Base-by-base conservation (phyloP, 495 filamentous ascomycete genomes). In the Tetracladium setigerum region DNA sequence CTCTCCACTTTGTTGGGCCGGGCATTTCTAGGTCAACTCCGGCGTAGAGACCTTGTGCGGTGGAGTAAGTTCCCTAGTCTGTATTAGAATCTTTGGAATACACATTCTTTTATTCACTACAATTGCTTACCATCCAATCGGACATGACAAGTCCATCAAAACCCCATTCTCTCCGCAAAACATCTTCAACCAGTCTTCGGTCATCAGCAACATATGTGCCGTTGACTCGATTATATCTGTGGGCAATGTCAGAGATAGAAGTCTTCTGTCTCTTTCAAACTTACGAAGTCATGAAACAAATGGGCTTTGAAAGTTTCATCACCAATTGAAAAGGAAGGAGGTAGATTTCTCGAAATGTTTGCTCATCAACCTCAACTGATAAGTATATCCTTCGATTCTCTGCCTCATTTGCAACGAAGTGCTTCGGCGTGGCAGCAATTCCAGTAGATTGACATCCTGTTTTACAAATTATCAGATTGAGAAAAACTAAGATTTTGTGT, bases 311-410 rank as follows among this genome's bases (percentile, higher is more conserved):
- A 12, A 24, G 30, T 31, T 44, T 44, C 14, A 44, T 31, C 12
- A 24, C 41, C 18, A 44, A n/a, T 30, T 44, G 14, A 18, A 44
- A 44, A n/a, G 41, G 41, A 11, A 18, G 14, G 8, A 44, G 17
- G 30, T 44, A 44, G 2, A 44, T 44, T 24, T 44, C 41, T 27
- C 41, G 41, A 12, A 44, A 18, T 30, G 41, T 14, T 17, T 44
- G 14, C 30, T 44, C 41, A 6, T 44, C 41, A 14, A 44, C 16
- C 13, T 27, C 24, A 11, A 24, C 41, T 6, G 12, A 27, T 7
- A 44, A n/a, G 17, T 15, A 18, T 3, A 44, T 18, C 12, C 41
- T 6, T 12, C 22, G 18, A 18, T 44, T 18, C 24, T 44, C 41
- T 14, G 14, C 14, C 17, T 44, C 41, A 15, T 44, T 44, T 13